These are phyloP conservation scores for Elongisporangium undulatum DNA, from an alignment of 352 stramenopile species.

Conservation along the genomic window DNA sequence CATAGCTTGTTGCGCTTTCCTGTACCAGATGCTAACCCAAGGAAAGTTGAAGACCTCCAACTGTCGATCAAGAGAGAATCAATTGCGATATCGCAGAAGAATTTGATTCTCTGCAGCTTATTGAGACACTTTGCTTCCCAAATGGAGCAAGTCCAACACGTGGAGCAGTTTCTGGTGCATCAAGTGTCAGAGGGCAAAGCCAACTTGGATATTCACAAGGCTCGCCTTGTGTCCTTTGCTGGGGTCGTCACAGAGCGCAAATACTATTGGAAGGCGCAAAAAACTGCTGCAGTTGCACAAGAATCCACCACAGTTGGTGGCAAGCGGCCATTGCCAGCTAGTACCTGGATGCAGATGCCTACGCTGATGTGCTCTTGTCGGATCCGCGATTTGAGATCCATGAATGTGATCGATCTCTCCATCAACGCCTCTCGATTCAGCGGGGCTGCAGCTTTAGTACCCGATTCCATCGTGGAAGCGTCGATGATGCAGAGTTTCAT, in stretches of 20 bases:
- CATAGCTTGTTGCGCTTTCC: background rate
- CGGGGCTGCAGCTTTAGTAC: slow-evolving; percentile 19
- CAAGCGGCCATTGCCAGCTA: background rate
- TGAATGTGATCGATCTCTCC: slow-evolving; percentile 43
- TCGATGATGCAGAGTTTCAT: slow-evolving; percentile 53
- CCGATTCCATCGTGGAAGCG: slow-evolving; percentile 39
- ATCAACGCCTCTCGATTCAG: slow-evolving; percentile 44
- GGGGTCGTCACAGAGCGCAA: slow-evolving; percentile 4
- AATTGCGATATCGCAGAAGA: background rate
- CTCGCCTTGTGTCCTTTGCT: slow-evolving; percentile 13
- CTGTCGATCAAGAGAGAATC: background rate
- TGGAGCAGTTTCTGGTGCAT: background rate
- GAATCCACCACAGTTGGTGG: background rate
- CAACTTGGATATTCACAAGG: background rate
- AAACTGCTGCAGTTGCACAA: slow-evolving; percentile 1
- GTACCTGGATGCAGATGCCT: background rate
- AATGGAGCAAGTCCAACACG: background rate
- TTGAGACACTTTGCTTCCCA: background rate
- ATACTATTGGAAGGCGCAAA: slow-evolving; percentile 9
- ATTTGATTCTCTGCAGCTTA: background rate
- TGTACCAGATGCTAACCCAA: background rate
- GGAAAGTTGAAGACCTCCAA: background rate
- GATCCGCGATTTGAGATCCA: slow-evolving; percentile 34
- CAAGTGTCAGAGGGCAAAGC: background rate
- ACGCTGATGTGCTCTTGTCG: slow-evolving; percentile 17